Percentiles rank a stretch among this genome's conserved stretches.
Evolutionary conservation across 768 basidiomycete species (phyloP).

Genomic region (Podaxis carcinomalis): DNA sequence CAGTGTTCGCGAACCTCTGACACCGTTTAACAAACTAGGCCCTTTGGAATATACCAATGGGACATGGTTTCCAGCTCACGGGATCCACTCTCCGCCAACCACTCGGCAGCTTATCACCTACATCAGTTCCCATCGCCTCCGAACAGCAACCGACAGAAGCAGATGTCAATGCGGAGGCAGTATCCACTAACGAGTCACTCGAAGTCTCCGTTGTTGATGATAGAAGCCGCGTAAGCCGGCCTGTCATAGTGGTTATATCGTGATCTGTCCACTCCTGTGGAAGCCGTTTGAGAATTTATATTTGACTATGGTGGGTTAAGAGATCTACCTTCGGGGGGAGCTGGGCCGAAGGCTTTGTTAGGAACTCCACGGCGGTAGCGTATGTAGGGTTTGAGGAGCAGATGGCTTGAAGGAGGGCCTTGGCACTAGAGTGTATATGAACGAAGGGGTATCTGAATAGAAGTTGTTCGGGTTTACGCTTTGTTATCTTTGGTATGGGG

Average conservation of each 20-base stretch:
- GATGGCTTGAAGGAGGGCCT: constrained; percentile 36
- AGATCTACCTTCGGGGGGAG: background rate
- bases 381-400: constrained; percentile 32
- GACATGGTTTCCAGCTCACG: constrained; percentile 57
- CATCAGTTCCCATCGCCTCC: background rate
- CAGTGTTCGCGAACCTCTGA: constrained; percentile 3
- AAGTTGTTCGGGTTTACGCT: constrained; percentile 28
- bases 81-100: constrained; percentile 55
- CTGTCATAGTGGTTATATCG: constrained; percentile 52
- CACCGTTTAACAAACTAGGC: background rate
- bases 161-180: background rate
- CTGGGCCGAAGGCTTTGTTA: constrained; percentile 16
- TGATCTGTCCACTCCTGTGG: constrained; percentile 39
- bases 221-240: constrained; percentile 38
- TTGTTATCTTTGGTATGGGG: constrained; percentile 17
- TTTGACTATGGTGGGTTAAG: background rate
- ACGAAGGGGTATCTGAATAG: background rate
- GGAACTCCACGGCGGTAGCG: constrained; percentile 20
- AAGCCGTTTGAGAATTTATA: background rate
- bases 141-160: background rate
- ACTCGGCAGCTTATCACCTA: constrained; percentile 2
- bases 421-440: constrained; percentile 13
- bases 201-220: constrained; percentile 8
- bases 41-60: constrained; percentile 51
- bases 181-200: background rate